A percentile compares a stretch with the other conserved stretches of the same genome.
Evolutionary conservation across 345 rosid species (phyloP).

Genomic region (Microthlaspi erraticum): DNA sequence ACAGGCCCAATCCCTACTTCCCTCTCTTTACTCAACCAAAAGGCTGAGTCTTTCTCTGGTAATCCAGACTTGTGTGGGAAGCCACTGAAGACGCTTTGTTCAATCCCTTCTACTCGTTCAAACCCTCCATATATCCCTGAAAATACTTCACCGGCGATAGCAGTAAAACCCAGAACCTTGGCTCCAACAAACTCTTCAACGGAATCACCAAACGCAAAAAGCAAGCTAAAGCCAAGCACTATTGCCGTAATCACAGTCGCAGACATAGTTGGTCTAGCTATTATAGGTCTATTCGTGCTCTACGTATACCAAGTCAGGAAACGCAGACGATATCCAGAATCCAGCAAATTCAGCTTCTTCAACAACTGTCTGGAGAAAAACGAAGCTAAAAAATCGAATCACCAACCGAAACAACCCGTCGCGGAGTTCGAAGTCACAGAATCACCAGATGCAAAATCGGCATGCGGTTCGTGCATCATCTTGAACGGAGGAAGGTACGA

Average conservation of each 20-base stretch:
- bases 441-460: constrained; percentile 41
- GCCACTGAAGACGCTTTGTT: constrained; percentile 76
- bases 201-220: constrained; percentile 31
- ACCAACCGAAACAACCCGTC: constrained; percentile 37
- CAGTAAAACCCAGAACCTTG: constrained; percentile 76
- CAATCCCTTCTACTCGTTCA: constrained; percentile 77
- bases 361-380: constrained; percentile 43
- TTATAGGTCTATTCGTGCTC: constrained; percentile 63
- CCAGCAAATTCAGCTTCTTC: constrained; percentile 34
- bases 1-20: constrained; percentile 81
- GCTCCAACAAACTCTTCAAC: constrained; percentile 45
- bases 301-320: constrained; percentile 72
- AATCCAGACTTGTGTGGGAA: constrained; percentile 78
- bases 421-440: constrained; percentile 14
- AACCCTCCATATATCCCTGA: constrained; percentile 68
- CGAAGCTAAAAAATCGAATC: constrained; percentile 25
- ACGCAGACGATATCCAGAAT: constrained; percentile 43
- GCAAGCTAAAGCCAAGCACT: constrained; percentile 70
- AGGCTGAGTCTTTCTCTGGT: constrained; percentile 59
- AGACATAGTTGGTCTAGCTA: constrained; percentile 64
- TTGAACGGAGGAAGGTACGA: constrained; percentile 45
- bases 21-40: constrained; percentile 61
- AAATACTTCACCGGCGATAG: constrained; percentile 78
- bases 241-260: constrained; percentile 70
- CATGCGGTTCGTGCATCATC: constrained; percentile 71